These are phyloP conservation scores for Chlorociboria aeruginascens DNA, from an alignment of 495 filamentous ascomycete genomes.

Conservation along the genomic window DNA sequence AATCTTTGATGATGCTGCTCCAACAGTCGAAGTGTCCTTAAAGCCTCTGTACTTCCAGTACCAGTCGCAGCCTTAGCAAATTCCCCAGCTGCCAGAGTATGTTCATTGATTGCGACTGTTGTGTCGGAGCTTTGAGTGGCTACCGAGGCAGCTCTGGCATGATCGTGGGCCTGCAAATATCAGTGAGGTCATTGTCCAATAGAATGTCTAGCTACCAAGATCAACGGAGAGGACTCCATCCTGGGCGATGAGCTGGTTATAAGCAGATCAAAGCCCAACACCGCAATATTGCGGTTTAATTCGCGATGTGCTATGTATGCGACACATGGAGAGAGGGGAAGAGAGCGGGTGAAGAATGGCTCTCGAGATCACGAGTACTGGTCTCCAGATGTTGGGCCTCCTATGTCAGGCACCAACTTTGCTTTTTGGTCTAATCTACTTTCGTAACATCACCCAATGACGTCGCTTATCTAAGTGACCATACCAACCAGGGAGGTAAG, in stretches of 20 bases:
- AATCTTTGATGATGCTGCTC: slow-evolving; percentile 78
- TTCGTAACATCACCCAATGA: no score
- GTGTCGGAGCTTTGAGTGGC: slow-evolving; percentile 65
- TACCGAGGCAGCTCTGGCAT: slow-evolving; percentile 68
- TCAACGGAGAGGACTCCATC: slow-evolving; percentile 54
- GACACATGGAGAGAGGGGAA: neutral
- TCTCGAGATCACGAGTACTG: neutral
- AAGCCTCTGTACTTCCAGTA: slow-evolving; percentile 69
- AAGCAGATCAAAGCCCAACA: neutral
- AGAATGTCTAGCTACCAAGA: slow-evolving; percentile 27
- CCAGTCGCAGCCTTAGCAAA: slow-evolving; percentile 70
- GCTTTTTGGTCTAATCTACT: no score
- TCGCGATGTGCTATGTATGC: no score
- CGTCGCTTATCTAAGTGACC: no score
- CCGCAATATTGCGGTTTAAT: neutral
- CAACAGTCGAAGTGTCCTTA: slow-evolving; percentile 71
- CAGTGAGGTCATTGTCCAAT: slow-evolving; percentile 9
- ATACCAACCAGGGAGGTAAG: no score
- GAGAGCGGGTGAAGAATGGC: neutral
- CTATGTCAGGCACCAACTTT: no score
- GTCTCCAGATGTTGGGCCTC: no score
- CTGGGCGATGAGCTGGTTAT: neutral
- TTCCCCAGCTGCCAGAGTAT: slow-evolving; percentile 79
- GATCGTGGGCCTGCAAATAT: slow-evolving; percentile 53
- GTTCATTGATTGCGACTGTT: slow-evolving; percentile 70